Percentiles rank a stretch among this genome's conserved stretches.
Conservation (phyloP, 2,329 filamentous ascomycete species). For the Aspergillus sp. region DNA sequence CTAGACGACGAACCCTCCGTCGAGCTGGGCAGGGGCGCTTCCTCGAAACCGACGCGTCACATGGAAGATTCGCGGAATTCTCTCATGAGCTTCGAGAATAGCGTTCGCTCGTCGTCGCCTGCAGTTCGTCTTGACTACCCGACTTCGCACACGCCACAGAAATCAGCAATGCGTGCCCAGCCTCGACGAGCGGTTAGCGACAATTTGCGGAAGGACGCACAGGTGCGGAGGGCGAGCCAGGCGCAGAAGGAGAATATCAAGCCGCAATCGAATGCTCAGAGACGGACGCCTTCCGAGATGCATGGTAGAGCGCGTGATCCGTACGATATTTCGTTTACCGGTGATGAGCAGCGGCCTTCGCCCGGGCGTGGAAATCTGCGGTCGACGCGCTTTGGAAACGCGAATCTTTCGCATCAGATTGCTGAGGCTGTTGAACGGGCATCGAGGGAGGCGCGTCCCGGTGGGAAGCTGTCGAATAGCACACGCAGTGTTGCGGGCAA, state of each 20-base stretch:
- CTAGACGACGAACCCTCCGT: slow-evolving; percentile 48
- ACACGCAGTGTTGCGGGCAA: slow-evolving; percentile 17
- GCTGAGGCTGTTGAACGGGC: slow-evolving; percentile 34
- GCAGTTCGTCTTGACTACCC: slow-evolving; percentile 34
- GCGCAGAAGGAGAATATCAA: slow-evolving; percentile 36
- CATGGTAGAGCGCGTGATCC: slow-evolving; percentile 48
- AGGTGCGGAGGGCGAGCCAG: slow-evolving; percentile 33
- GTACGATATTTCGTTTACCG: slow-evolving; percentile 47
- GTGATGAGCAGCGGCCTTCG: slow-evolving; percentile 42
- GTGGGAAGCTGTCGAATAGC: slow-evolving; percentile 13
- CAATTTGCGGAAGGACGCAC: slow-evolving; percentile 36
- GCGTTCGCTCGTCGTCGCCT: slow-evolving; percentile 35
- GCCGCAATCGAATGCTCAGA: slow-evolving; percentile 32
- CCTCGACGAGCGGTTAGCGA: slow-evolving; percentile 27
- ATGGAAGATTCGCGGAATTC: slow-evolving; percentile 47
- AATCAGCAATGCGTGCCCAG: slow-evolving; percentile 21
- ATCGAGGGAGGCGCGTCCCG: slow-evolving; percentile 27
- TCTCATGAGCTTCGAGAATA: slow-evolving; percentile 44
- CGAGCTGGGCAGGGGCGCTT: slow-evolving; percentile 49
- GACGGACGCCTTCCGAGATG: slow-evolving; percentile 49
- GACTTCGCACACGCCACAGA: slow-evolving; percentile 28
- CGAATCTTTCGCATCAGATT: slow-evolving; percentile 35
- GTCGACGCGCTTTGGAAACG: slow-evolving; percentile 50
- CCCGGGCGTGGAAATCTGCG: slow-evolving; percentile 38
- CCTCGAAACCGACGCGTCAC: slow-evolving; percentile 29